Evolutionary conservation across 2,329 filamentous ascomycete genomes (phyloP).

Genomic region (Exophiala phaeomuriformis): DNA sequence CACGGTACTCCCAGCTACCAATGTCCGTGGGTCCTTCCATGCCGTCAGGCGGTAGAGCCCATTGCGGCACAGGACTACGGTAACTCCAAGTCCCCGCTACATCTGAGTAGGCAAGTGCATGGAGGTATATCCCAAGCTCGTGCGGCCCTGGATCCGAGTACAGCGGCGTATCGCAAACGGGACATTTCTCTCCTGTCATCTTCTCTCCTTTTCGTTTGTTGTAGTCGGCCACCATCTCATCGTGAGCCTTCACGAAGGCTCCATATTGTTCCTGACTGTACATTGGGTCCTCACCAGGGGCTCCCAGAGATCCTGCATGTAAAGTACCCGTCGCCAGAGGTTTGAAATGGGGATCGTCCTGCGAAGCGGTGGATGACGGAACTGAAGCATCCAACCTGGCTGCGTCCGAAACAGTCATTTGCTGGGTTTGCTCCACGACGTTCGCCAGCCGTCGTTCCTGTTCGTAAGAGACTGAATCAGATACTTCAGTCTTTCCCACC

Average conservation of each 20-base stretch:
- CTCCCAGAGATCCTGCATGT: conserved; percentile 27
- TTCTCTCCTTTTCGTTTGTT: conserved; percentile 87
- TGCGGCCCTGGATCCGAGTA: conserved; percentile 89
- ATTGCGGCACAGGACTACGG: conserved; percentile 71
- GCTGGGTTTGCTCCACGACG: conserved; percentile 24
- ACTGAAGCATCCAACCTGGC: conserved; percentile 5
- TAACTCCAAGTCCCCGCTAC: conserved; percentile 79
- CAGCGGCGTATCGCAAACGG: conserved; percentile 74
- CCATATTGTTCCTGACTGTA: conserved; percentile 21
- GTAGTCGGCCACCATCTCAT: conserved; percentile 86
- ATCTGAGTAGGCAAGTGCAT: conserved; percentile 85
- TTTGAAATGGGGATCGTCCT: conserved; percentile 14
- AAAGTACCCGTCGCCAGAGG: conserved; percentile 29
- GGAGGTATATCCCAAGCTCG: conserved; percentile 87
- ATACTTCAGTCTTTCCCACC: conserved; percentile 92
- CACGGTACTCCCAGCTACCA: conserved; percentile 38
- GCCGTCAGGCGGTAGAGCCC: conserved; percentile 75
- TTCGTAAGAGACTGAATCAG: conserved; percentile 84
- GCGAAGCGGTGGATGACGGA: neutral
- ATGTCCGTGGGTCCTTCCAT: conserved; percentile 64
- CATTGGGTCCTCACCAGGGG: conserved; percentile 9
- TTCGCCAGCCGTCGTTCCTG: conserved; percentile 15
- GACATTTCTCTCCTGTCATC: conserved; percentile 77
- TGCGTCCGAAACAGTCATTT: conserved; percentile 25
- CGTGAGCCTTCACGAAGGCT: conserved; percentile 35